A percentile compares a stretch with the other conserved stretches of the same genome.
Conservation (phyloP, 768 basidiomycete genomes). For the Cystobasidium tubakii region DNA sequence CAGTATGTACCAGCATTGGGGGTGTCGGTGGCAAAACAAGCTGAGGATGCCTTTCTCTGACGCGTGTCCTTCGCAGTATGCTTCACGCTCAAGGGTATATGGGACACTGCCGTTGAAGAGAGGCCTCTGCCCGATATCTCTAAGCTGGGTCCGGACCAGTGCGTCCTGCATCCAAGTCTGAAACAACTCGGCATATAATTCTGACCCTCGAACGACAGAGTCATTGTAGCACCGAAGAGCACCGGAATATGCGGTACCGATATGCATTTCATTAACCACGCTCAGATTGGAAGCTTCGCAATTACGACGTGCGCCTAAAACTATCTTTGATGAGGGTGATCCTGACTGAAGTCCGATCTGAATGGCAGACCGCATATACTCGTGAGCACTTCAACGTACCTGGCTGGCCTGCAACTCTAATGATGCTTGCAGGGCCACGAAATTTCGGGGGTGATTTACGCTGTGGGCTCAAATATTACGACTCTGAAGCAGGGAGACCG, state of each 20-base stretch:
- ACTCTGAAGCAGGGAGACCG: conserved; percentile 72
- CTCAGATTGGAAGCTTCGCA: conserved; percentile 56
- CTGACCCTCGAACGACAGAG: conserved; percentile 55
- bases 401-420: no score
- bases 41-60: background rate
- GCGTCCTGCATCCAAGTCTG: background rate
- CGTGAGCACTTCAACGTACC: conserved; percentile 36
- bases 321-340: no score
- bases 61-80: conserved; percentile 47
- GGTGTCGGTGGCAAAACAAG: no score
- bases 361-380: background rate
- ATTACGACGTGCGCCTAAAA: conserved; percentile 60
- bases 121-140: conserved; percentile 61
- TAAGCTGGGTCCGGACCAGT: conserved; percentile 52
- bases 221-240: conserved; percentile 86
- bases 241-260: conserved; percentile 58
- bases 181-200: no score
- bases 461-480: conserved; percentile 71
- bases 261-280: conserved; percentile 73
- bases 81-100: conserved; percentile 66
- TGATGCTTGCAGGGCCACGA: conserved; percentile 93
- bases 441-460: conserved; percentile 61
- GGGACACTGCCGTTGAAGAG: conserved; percentile 65
- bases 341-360: conserved; percentile 33
- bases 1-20: background rate